A percentile compares a stretch with the other conserved stretches of the same genome.
Evolutionary conservation across 2,329 filamentous ascomycete species (phyloP).

Genomic region (Arthrobotrys iridis): DNA sequence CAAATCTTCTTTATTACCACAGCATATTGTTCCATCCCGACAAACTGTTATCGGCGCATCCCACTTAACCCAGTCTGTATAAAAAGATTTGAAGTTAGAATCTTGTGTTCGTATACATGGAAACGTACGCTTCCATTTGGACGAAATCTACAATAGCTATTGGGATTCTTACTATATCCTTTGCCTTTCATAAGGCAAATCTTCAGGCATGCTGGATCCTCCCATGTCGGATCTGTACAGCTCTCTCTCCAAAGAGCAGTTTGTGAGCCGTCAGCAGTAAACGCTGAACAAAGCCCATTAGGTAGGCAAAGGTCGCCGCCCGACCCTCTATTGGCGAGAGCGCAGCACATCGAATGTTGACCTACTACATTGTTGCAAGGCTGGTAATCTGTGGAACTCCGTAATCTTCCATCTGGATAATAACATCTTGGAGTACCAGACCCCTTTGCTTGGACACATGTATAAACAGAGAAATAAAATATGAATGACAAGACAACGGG

Average conservation of each 20-base stretch:
- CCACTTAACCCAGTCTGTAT: slow-evolving; percentile 14
- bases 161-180: slow-evolving; percentile 9
- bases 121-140: background rate
- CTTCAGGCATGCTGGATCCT: slow-evolving; percentile 55
- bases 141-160: no score
- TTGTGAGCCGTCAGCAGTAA: background rate
- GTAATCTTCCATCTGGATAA: slow-evolving; percentile 17
- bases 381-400: slow-evolving; percentile 36
- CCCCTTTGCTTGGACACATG: background rate
- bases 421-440: slow-evolving; percentile 20
- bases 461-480: background rate
- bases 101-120: no score
- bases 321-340: slow-evolving; percentile 14
- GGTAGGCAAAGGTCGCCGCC: slow-evolving; percentile 2
- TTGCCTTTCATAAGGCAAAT: slow-evolving; percentile 46
- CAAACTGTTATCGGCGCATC: slow-evolving; percentile 31
- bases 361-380: slow-evolving; percentile 21
- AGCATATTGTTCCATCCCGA: slow-evolving; percentile 21
- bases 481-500: background rate
- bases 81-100: no score
- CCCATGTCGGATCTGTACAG: slow-evolving; percentile 57
- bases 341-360: slow-evolving; percentile 31
- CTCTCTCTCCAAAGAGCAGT: slow-evolving; percentile 55
- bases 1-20: background rate
- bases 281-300: slow-evolving; percentile 18